Percentiles rank a stretch among this genome's conserved stretches.
phyloP scores from a whole-genome alignment of 2,329 filamentous ascomycete genomes.

The Nemania bipapillata region DNA sequence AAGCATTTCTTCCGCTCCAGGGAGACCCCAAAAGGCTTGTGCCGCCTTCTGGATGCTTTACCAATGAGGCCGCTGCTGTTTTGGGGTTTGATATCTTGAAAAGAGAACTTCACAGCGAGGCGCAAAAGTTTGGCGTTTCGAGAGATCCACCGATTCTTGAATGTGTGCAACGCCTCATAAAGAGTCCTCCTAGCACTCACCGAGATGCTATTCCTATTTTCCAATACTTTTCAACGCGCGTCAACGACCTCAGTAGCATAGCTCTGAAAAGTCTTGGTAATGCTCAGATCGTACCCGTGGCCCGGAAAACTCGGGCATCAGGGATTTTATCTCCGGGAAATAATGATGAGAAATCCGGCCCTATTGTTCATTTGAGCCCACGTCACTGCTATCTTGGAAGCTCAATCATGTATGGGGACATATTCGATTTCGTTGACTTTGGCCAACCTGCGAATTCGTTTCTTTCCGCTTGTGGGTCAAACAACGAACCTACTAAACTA shows the following conservation, averaged over 20 bases:
- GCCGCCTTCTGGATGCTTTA: slow-evolving; percentile 80
- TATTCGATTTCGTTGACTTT: slow-evolving; percentile 98
- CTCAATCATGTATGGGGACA: slow-evolving; percentile 77
- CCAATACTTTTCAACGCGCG: slow-evolving; percentile 81
- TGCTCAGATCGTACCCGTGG: slow-evolving; percentile 77
- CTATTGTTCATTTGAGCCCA: slow-evolving; percentile 71
- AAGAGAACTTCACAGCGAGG: slow-evolving; percentile 80
- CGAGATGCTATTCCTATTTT: slow-evolving; percentile 78
- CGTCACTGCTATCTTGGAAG: slow-evolving; percentile 82
- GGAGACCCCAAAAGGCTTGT: slow-evolving; percentile 73
- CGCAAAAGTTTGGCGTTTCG: slow-evolving; percentile 84
- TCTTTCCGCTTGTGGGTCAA: slow-evolving; percentile 86
- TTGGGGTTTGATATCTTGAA: slow-evolving; percentile 84
- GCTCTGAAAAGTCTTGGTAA: slow-evolving; percentile 70
- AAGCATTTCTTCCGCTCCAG: slow-evolving; percentile 77
- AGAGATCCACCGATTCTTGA: slow-evolving; percentile 80
- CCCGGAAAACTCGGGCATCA: slow-evolving; percentile 49
- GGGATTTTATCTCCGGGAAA: slow-evolving; percentile 22
- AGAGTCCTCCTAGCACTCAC: slow-evolving; percentile 74
- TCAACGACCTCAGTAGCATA: slow-evolving; percentile 75
- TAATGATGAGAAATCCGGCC: slow-evolving; percentile 56
- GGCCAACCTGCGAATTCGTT: slow-evolving; percentile 88
- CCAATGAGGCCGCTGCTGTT: slow-evolving; percentile 78
- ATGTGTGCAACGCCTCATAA: slow-evolving; percentile 78
- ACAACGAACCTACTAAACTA: slow-evolving; percentile 85